Conservation (phyloP, 805 yeast species). For the Jamesozyma gamospora region DNA sequence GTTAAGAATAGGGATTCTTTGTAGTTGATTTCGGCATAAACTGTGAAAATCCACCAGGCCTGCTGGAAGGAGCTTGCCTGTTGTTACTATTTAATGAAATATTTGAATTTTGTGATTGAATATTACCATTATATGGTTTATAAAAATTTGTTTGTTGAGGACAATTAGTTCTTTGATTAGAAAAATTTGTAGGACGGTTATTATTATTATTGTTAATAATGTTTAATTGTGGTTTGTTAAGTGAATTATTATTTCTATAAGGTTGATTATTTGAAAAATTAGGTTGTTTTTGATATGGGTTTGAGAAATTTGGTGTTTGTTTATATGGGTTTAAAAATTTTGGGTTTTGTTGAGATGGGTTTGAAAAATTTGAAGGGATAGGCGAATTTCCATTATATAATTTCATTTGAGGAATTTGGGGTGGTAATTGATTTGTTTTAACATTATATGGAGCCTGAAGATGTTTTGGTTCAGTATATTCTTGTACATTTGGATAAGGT, state of each 20-base stretch:
- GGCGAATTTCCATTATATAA: background rate
- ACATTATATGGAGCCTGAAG: background rate
- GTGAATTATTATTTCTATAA: background rate
- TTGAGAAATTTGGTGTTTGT: background rate
- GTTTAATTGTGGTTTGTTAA: too few species aligned
- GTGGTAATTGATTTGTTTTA: background rate
- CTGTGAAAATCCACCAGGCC: conserved; percentile 25
- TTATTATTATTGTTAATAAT: too few species aligned
- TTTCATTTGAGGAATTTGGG: background rate
- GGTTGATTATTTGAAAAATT: background rate
- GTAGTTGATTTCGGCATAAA: conserved; percentile 20
- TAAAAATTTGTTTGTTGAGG: background rate
- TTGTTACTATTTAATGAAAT: conserved; percentile 1
- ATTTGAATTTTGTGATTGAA: conserved; percentile 1
- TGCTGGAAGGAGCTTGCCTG: conserved; percentile 9
- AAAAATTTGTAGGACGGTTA: background rate
- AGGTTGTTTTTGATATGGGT: background rate
- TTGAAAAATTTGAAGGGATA: background rate
- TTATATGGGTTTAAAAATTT: background rate
- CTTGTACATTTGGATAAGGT: background rate
- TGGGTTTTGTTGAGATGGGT: too few species aligned
- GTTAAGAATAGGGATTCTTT: conserved; percentile 21
- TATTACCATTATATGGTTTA: conserved; percentile 1
- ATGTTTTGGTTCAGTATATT: background rate
- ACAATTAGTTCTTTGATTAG: conserved; percentile 1